Evolutionary conservation across 2,329 filamentous ascomycete species (phyloP).

Genomic region (Cyphellophora attinorum): DNA sequence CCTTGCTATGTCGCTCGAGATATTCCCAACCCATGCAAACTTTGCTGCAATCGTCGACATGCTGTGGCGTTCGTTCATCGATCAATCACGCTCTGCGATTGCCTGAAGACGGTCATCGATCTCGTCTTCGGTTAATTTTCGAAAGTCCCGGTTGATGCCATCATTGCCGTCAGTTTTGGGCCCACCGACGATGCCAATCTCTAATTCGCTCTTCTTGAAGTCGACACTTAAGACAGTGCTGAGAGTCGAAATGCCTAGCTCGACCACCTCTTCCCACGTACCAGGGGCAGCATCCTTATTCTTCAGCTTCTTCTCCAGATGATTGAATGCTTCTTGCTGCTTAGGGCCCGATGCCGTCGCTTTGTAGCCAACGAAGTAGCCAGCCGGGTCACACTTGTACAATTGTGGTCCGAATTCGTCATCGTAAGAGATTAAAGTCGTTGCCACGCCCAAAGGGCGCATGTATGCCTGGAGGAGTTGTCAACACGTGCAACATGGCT

Average conservation of each 20-base stretch:
- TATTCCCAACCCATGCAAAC: too few relatives aligned
- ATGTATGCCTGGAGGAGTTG: slow-evolving; percentile 66
- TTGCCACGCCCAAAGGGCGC: slow-evolving; percentile 92
- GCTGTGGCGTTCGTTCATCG: background rate
- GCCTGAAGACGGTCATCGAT: slow-evolving; percentile 97
- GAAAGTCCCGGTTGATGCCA: slow-evolving; percentile 69
- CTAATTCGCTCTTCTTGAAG: slow-evolving; percentile 98
- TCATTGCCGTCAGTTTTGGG: slow-evolving; percentile 74
- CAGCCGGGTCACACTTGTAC: slow-evolving; percentile 96
- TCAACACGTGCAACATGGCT: background rate
- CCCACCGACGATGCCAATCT: slow-evolving; percentile 93
- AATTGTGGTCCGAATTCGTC: slow-evolving; percentile 86
- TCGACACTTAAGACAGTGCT: slow-evolving; percentile 97
- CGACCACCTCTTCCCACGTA: slow-evolving; percentile 93
- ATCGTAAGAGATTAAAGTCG: slow-evolving; percentile 88
- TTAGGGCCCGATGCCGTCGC: slow-evolving; percentile 94
- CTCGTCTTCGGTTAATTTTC: slow-evolving; percentile 88
- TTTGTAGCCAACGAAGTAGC: slow-evolving; percentile 98
- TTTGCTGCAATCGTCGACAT: too few relatives aligned
- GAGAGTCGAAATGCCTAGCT: slow-evolving; percentile 88
- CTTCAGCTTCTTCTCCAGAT: slow-evolving; percentile 98
- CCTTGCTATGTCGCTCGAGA: too few relatives aligned
- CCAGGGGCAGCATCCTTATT: slow-evolving; percentile 94
- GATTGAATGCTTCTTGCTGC: slow-evolving; percentile 96
- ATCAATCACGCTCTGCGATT: slow-evolving; percentile 92